A percentile compares a stretch with the other conserved stretches of the same genome.
phyloP scores from a whole-genome alignment of 192 early-diverging fungal genomes.

The Backusella mclennaniae region DNA sequence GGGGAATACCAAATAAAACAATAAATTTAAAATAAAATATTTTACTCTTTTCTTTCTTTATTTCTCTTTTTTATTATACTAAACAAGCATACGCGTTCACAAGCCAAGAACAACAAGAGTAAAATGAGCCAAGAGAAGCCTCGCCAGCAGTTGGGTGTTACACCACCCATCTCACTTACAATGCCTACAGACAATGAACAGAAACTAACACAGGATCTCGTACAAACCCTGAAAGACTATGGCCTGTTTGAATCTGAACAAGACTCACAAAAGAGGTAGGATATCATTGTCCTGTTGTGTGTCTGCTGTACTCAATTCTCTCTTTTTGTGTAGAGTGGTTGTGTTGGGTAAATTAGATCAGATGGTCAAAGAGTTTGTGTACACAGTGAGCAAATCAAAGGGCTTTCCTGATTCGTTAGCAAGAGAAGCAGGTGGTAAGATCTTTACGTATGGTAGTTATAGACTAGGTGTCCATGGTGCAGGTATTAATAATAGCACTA shows the following conservation, averaged over 20 bases:
- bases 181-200: conserved; percentile 67
- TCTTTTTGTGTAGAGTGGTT: conserved; percentile 56
- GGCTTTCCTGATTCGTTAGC: conserved; percentile 83
- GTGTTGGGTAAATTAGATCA: conserved; percentile 87
- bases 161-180: conserved; percentile 68
- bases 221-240: conserved; percentile 66
- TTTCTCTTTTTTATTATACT: not conserved
- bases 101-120: not conserved
- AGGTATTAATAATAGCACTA: conserved; percentile 43
- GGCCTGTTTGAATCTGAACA: conserved; percentile 87
- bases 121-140: conserved; percentile 18
- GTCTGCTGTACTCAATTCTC: not conserved
- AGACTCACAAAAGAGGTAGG: conserved; percentile 77
- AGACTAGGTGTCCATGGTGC: conserved; percentile 92
- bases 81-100: not conserved
- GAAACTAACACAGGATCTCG: conserved; percentile 62
- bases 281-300: too few relatives aligned
- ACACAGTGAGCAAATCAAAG: conserved; percentile 62
- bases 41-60: not conserved
- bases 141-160: conserved; percentile 69
- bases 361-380: conserved; percentile 93
- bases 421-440: conserved; percentile 88
- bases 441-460: conserved; percentile 97
- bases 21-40: too few relatives aligned
- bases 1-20: too few relatives aligned